These are phyloP conservation scores for Dictyostelium citrinum DNA, from an alignment of 78 protist species.

Conservation along the genomic window DNA sequence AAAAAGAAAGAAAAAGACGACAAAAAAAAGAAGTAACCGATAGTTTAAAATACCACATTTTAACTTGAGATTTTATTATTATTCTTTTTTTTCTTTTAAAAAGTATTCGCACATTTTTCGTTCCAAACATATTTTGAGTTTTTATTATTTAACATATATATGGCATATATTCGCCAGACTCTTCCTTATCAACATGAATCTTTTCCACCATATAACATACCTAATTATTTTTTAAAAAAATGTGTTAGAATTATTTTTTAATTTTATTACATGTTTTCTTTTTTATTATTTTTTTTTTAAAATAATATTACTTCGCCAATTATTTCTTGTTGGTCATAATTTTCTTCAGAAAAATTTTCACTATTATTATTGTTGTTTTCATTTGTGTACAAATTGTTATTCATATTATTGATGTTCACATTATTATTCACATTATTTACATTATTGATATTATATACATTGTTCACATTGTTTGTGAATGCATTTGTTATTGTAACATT, in stretches of 20 bases:
- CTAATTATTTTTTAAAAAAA: not conserved
- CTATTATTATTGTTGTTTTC: not conserved
- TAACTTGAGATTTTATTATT: not conserved
- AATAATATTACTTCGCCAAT: not conserved
- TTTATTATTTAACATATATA: not conserved
- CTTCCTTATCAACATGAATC: conserved; percentile 3
- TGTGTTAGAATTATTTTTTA: not conserved
- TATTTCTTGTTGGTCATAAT: not conserved
- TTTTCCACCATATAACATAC: conserved; percentile 10
- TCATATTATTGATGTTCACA: not conserved
- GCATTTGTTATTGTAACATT: not conserved
- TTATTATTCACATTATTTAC: not conserved
- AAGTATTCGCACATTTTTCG: not conserved
- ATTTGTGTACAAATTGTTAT: not conserved
- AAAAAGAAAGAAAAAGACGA: not conserved
- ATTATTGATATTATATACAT: not conserved
- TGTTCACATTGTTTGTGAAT: not conserved
- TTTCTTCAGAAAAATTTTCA: not conserved
- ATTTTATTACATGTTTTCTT: not conserved
- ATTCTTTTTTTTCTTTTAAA: not conserved
- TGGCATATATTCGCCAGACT: not conserved
- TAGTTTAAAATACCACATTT: not conserved
- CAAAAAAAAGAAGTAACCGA: not conserved
- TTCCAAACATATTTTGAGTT: not conserved
- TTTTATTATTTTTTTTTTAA: not conserved